A percentile compares a stretch with the other conserved stretches of the same genome.
These are phyloP conservation scores for Pistacia vera DNA, from an alignment of 345 rosid species.

Conservation along the genomic window DNA sequence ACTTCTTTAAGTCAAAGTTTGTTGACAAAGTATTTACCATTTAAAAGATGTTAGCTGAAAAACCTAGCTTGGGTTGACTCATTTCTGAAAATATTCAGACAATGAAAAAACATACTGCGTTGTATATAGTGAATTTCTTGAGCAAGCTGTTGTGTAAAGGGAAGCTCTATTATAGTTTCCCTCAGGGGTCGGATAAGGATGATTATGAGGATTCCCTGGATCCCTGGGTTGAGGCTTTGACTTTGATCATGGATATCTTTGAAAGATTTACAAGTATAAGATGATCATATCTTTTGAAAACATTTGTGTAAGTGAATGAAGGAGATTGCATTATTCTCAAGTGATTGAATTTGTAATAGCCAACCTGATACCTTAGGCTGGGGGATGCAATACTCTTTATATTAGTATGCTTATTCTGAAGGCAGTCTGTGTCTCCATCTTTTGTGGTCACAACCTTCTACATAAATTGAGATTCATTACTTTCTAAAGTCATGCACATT, in stretches of 20 bases:
- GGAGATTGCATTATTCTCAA: background rate
- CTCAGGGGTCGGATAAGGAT: background rate
- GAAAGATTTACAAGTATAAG: background rate
- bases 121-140: background rate
- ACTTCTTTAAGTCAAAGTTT: background rate
- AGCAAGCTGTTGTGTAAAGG: background rate
- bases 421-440: background rate
- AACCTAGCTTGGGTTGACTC: background rate
- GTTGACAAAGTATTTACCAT: background rate
- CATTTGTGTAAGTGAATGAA: background rate
- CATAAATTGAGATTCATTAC: background rate
- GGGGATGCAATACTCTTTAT: background rate
- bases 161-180: background rate
- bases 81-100: too few species aligned
- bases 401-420: background rate
- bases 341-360: background rate
- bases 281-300: background rate
- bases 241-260: constrained; percentile 1
- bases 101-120: background rate
- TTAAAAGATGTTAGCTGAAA: background rate
- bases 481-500: background rate
- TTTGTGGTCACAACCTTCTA: constrained; percentile 3
- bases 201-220: background rate
- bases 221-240: background rate
- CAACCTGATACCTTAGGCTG: background rate